Conservation (phyloP, 345 rosid genomes). For the Hibiscus tridactylites region DNA sequence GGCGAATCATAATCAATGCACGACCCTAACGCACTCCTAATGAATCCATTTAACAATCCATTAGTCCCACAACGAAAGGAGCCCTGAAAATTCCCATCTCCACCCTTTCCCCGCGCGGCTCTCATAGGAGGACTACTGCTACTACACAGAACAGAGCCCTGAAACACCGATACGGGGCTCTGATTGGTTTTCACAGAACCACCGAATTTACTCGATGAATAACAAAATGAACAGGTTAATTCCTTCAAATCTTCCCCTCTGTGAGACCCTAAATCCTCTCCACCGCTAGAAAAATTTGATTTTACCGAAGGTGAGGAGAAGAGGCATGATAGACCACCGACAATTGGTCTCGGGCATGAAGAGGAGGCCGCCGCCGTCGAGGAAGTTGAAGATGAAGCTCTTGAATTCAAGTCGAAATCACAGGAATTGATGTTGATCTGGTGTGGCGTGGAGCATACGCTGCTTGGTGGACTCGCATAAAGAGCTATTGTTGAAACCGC, state of each 20-base stretch:
- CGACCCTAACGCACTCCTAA: conserved; percentile 66
- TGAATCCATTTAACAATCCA: conserved; percentile 61
- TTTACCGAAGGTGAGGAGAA: conserved; percentile 52
- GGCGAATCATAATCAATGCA: conserved; percentile 63
- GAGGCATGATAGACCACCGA: conserved; percentile 76
- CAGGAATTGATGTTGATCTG: conserved; percentile 67
- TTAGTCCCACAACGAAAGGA: conserved; percentile 34
- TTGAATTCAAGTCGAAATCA: conserved; percentile 66
- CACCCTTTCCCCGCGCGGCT: conserved; percentile 32
- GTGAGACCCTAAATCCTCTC: conserved; percentile 48
- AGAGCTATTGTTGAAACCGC: conserved; percentile 77
- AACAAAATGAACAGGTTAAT: conserved; percentile 60
- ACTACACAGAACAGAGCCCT: conserved; percentile 52
- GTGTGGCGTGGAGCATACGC: conserved; percentile 66
- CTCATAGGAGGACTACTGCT: conserved; percentile 66
- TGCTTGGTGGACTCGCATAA: conserved; percentile 75
- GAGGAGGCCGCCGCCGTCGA: conserved; percentile 31
- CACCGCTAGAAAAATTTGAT: conserved; percentile 33
- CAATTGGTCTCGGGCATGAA: conserved; percentile 44
- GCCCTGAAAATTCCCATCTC: conserved; percentile 34
- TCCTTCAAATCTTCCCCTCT: conserved; percentile 67
- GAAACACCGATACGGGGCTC: conserved; percentile 83
- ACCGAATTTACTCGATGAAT: conserved; percentile 40
- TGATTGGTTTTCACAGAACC: conserved; percentile 47
- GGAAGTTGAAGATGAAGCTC: conserved; percentile 41